Base-by-base conservation (phyloP, 2,329 filamentous ascomycete genomes). In the Pseudocercospora crystallina region DNA sequence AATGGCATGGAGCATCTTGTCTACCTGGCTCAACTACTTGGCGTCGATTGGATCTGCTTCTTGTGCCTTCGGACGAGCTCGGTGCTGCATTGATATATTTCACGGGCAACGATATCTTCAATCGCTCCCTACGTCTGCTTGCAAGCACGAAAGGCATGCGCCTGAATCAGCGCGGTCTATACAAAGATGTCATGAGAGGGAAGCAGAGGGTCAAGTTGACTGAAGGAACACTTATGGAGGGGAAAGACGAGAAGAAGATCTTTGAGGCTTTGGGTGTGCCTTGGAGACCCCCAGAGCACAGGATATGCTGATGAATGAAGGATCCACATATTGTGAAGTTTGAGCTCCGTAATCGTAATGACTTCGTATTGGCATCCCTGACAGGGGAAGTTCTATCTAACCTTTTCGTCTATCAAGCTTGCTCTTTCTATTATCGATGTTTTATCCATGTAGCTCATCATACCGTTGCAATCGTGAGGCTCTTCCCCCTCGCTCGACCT, bases 51-150 rank as follows among this genome's bases (percentile, higher is more conserved):
- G 91, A 96, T 65, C 80, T 96, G 14, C 74, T 96, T 1, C 79
- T 95, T 3, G 91, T 96, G 1, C 90, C 91, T 0, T 84, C 84
- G 59, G 76, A 80, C 2, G 85, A 96, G 69, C 78, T 90, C 43
- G 92, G 92, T 1, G 91, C 89, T 0, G 90, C 91, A 0, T 68
- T 96, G 54, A 80, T 96, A n/a, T 96, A 96, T 66, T 97, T 96
- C 65, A 96, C 92, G 0, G 92, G 92, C 1, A 94, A 96, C 60
- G 91, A 96, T 66, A 86, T 96, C 31, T 96, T 96, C 73, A 96
- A 96, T 68, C 78, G 91, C 12, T 95, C 89, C 64, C 81, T 96
- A 68, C 76, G 92, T 57, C 71, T 95, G 12, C 69, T 96, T 57
- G 90, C 90, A 11, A 82, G 83, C 34, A 90, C 83, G 70, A 94